Conservation (phyloP, 768 basidiomycete species). For the Pholiota microspora region DNA sequence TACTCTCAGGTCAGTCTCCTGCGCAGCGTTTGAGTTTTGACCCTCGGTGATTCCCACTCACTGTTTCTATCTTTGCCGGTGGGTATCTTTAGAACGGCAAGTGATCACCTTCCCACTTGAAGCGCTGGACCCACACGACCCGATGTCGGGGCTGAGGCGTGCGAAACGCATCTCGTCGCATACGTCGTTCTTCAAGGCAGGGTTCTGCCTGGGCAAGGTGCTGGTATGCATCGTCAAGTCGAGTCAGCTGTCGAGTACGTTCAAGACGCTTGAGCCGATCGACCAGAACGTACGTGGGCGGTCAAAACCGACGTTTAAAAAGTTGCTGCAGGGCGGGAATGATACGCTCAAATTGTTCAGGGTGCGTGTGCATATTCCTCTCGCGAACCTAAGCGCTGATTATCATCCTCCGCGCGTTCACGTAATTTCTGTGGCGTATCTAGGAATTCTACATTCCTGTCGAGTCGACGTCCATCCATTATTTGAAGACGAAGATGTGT, state of each 20-base stretch:
- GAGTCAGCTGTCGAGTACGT: constrained; percentile 91
- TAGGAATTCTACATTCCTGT: constrained; percentile 99
- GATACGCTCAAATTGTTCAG: constrained; percentile 92
- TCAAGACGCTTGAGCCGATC: constrained; percentile 96
- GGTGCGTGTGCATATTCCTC: constrained; percentile 36
- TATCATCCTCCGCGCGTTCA: background rate
- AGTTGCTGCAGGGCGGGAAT: constrained; percentile 90
- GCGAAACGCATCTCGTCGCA: constrained; percentile 95
- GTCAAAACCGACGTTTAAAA: constrained; percentile 90
- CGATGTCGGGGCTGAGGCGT: constrained; percentile 86
- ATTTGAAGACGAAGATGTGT: constrained; percentile 95
- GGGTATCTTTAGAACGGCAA: constrained; percentile 69
- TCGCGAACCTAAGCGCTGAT: background rate
- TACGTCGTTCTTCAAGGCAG: constrained; percentile 97
- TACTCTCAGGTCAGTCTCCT: constrained; percentile 80
- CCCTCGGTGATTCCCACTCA: background rate
- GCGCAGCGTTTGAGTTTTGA: background rate
- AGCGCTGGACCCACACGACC: constrained; percentile 86
- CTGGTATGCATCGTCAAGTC: constrained; percentile 98
- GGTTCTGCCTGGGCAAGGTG: constrained; percentile 85
- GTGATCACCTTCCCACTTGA: constrained; percentile 97
- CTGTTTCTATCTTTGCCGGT: background rate
- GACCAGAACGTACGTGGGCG: constrained; percentile 81
- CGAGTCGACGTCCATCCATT: constrained; percentile 94
- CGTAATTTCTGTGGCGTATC: background rate